phyloP scores from a whole-genome alignment of 257 asterid species.

The Jacaranda copaia region DNA sequence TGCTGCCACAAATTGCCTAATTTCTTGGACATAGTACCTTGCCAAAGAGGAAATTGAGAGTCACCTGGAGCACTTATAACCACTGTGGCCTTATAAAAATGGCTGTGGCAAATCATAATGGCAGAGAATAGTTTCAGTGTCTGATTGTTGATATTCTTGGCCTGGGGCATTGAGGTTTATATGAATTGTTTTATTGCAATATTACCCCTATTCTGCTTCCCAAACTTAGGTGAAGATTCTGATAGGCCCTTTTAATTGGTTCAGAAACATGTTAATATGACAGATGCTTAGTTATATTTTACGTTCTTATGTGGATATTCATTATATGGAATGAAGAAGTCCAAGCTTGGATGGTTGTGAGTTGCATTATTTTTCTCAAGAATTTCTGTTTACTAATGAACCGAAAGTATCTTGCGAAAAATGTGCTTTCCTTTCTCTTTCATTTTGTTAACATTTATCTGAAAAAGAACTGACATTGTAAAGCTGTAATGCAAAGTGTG shows the following conservation, averaged over 20 bases:
- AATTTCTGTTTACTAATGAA: not conserved
- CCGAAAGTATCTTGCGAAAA: slow-evolving; percentile 12
- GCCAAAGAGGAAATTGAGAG: slow-evolving; percentile 8
- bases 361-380: not conserved
- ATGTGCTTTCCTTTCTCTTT: too few species aligned
- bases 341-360: slow-evolving; percentile 19
- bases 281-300: not conserved
- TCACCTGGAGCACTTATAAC: slow-evolving; percentile 12
- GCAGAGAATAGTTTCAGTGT: slow-evolving; percentile 6
- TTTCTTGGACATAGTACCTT: slow-evolving; percentile 17
- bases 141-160: not conserved
- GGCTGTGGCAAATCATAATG: slow-evolving; percentile 5
- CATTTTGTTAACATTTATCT: not conserved
- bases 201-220: slow-evolving; percentile 4
- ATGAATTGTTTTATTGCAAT: not conserved
- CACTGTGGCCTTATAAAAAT: not conserved
- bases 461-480: not conserved
- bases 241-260: not conserved
- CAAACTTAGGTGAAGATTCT: not conserved
- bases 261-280: not conserved
- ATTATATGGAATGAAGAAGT: slow-evolving; percentile 3
- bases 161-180: slow-evolving; percentile 10
- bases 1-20: slow-evolving; percentile 3
- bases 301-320: not conserved
- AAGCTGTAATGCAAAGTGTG: not conserved